These are phyloP conservation scores for Ascochyta fabae DNA, from an alignment of 2,329 filamentous ascomycete species.

Conservation along the genomic window DNA sequence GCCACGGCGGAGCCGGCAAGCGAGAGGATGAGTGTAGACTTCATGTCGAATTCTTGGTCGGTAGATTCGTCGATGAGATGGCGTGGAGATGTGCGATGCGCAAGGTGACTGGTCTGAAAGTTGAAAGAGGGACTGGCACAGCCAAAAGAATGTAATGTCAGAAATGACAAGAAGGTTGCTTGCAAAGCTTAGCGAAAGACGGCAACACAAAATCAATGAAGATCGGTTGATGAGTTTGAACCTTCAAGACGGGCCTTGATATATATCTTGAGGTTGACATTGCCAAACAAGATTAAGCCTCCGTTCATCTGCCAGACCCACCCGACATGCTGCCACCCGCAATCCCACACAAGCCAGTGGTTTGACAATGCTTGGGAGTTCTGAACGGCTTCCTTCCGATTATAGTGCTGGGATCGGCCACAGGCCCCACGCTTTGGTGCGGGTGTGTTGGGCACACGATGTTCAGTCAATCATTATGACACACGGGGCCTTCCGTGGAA, in stretches of 20 bases:
- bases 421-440: conserved; percentile 7
- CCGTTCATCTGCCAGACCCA: conserved; percentile 19
- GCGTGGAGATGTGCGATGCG: neutral
- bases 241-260: conserved; percentile 6
- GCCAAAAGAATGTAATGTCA: conserved; percentile 24
- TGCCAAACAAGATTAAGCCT: conserved; percentile 14
- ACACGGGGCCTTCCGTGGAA: conserved; percentile 2
- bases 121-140: conserved; percentile 19
- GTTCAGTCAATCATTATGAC: conserved; percentile 12
- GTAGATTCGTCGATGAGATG: neutral
- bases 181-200: conserved; percentile 18
- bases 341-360: conserved; percentile 13
- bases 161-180: conserved; percentile 16
- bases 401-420: conserved; percentile 11
- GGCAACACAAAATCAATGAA: conserved; percentile 17
- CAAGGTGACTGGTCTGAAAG: conserved; percentile 5
- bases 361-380: conserved; percentile 18
- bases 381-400: conserved; percentile 8
- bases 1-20: conserved; percentile 32
- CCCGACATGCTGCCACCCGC: conserved; percentile 3
- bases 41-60: conserved; percentile 25
- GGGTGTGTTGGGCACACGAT: conserved; percentile 8
- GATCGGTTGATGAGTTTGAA: conserved; percentile 17
- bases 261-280: conserved; percentile 17
- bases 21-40: conserved; percentile 29